These are phyloP conservation scores for Lodderomyces orthopsilosis DNA, from an alignment of 1,139 yeast genomes.

Conservation along the genomic window DNA sequence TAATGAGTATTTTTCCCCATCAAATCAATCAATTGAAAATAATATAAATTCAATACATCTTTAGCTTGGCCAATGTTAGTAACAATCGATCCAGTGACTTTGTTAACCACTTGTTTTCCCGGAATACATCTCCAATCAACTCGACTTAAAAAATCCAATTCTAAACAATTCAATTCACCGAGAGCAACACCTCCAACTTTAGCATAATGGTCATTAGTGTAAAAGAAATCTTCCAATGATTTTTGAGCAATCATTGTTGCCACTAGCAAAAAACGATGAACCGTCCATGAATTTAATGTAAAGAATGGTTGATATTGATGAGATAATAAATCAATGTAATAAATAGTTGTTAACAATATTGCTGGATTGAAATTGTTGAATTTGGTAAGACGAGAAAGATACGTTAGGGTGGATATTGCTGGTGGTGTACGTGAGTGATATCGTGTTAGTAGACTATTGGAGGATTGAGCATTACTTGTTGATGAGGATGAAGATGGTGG, in stretches of 20 bases:
- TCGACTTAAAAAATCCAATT: slow-evolving; percentile 78
- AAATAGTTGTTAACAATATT: slow-evolving; percentile 74
- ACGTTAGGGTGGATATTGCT: slow-evolving; percentile 73
- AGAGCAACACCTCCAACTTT: slow-evolving; percentile 93
- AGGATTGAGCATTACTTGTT: slow-evolving; percentile 9
- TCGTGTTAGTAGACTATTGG: slow-evolving; percentile 55
- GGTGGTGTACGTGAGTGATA: slow-evolving; percentile 96
- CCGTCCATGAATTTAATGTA: slow-evolving; percentile 85
- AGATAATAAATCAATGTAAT: slow-evolving; percentile 83
- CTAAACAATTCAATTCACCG: slow-evolving; percentile 81
- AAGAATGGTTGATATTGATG: slow-evolving; percentile 73
- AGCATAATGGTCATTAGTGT: slow-evolving; percentile 91
- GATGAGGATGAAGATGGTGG: slow-evolving; percentile 16
- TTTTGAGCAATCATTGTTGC: slow-evolving; percentile 91
- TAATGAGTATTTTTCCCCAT: slow-evolving; percentile 45
- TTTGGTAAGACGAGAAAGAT: slow-evolving; percentile 71
- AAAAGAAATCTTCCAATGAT: slow-evolving; percentile 90
- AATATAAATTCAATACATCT: slow-evolving; percentile 56
- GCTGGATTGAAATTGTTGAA: slow-evolving; percentile 85
- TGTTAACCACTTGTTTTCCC: slow-evolving; percentile 23
- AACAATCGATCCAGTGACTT: not conserved
- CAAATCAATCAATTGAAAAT: slow-evolving; percentile 56
- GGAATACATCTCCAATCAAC: slow-evolving; percentile 67
- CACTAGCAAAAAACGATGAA: slow-evolving; percentile 84
- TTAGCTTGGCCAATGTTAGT: slow-evolving; percentile 27